A percentile compares a stretch with the other conserved stretches of the same genome.
Evolutionary conservation across 129 eudicot species (phyloP).

Genomic region (Solidago caesia): DNA sequence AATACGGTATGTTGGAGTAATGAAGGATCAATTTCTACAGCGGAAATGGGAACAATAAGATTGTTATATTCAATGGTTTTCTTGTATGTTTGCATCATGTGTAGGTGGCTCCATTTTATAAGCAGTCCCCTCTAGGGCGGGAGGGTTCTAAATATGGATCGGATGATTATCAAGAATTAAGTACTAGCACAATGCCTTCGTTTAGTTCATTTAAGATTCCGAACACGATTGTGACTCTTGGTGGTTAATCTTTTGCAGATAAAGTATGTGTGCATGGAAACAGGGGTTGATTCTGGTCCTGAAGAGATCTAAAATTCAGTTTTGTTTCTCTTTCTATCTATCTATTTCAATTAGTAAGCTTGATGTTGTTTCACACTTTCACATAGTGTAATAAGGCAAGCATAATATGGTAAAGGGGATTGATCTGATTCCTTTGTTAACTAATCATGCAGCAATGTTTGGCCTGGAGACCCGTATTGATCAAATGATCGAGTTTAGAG

Average conservation of each 20-base stretch:
- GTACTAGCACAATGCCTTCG: neutral
- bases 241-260: constrained; percentile 47
- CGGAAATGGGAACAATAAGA: constrained; percentile 34
- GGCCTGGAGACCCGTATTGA: neutral
- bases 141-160: constrained; percentile 95
- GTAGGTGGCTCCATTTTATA: constrained; percentile 96
- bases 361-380: neutral
- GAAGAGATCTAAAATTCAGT: constrained; percentile 1
- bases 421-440: too few relatives aligned
- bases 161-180: constrained; percentile 87
- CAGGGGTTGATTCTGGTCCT: constrained; percentile 38
- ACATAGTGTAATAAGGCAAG: neutral
- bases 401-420: too few relatives aligned
- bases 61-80: constrained; percentile 1
- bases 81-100: neutral
- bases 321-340: neutral
- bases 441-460: too few relatives aligned
- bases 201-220: neutral
- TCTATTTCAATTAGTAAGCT: neutral
- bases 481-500: neutral
- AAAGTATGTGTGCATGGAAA: constrained; percentile 81
- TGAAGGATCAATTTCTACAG: constrained; percentile 86
- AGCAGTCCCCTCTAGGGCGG: constrained; percentile 99
- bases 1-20: constrained; percentile 89
- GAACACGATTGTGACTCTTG: neutral